Percentiles rank a stretch among this genome's conserved stretches.
These are phyloP conservation scores for Cercophora sp. DNA, from an alignment of 495 filamentous ascomycete genomes.

Conservation along the genomic window DNA sequence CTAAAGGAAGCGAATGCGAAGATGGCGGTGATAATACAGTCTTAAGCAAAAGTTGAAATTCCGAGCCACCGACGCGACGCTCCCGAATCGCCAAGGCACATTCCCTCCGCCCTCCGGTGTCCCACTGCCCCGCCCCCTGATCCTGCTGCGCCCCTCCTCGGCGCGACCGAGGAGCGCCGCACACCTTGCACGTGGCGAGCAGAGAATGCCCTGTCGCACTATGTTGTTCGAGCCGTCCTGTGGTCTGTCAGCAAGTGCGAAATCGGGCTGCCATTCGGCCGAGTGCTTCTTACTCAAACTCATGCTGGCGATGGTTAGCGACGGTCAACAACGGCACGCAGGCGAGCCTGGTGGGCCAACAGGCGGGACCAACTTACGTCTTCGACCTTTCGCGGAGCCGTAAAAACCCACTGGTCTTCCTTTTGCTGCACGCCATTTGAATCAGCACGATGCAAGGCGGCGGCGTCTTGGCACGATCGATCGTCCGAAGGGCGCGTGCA, in stretches of 20 bases:
- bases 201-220: neutral
- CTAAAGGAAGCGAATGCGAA: neutral
- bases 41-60: neutral
- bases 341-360: neutral
- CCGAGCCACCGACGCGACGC: neutral
- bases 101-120: neutral
- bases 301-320: constrained; percentile 15
- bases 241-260: too few relatives aligned
- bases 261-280: neutral
- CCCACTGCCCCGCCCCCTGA: neutral
- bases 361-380: constrained; percentile 26
- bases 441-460: too few relatives aligned
- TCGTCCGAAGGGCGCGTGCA: neutral
- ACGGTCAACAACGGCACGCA: neutral
- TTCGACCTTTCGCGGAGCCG: constrained; percentile 29
- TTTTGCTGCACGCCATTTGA: constrained; percentile 22
- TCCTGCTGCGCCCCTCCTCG: neutral
- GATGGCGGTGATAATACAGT: neutral
- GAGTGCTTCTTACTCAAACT: constrained; percentile 28
- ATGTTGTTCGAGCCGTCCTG: too few relatives aligned
- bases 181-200: constrained; percentile 7
- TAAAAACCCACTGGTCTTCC: constrained; percentile 36
- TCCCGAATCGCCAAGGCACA: neutral
- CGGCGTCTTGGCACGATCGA: too few relatives aligned
- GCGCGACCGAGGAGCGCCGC: too few relatives aligned